A percentile compares a stretch with the other conserved stretches of the same genome.
These are phyloP conservation scores for Aspergillus affinis DNA, from an alignment of 495 filamentous ascomycete genomes.

Conservation along the genomic window DNA sequence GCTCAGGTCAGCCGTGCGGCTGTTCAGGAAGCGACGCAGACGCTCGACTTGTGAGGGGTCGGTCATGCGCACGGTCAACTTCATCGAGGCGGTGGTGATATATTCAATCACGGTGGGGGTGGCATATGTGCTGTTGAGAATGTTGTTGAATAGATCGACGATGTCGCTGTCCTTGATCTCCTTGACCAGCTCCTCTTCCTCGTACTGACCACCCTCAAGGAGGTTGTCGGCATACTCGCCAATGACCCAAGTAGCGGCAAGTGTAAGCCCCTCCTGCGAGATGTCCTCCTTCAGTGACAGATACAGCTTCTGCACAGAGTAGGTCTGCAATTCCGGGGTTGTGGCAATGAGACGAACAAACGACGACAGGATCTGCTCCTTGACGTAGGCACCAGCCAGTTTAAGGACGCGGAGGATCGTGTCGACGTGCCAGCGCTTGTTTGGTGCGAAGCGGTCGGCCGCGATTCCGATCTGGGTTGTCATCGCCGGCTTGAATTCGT, in stretches of 20 bases:
- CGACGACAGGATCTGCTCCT: slow-evolving; percentile 95
- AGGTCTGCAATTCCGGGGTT: slow-evolving; percentile 90
- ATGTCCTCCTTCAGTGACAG: slow-evolving; percentile 89
- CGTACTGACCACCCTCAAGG: slow-evolving; percentile 84
- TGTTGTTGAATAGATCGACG: slow-evolving; percentile 84
- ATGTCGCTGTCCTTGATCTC: slow-evolving; percentile 89
- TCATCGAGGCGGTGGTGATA: slow-evolving; percentile 92
- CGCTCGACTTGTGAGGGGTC: slow-evolving; percentile 82
- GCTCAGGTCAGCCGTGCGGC: slow-evolving; percentile 78
- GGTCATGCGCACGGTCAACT: slow-evolving; percentile 85
- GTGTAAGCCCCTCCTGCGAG: slow-evolving; percentile 90
- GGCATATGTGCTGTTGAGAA: slow-evolving; percentile 90
- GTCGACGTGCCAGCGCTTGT: slow-evolving; percentile 97
- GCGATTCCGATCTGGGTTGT: slow-evolving; percentile 96
- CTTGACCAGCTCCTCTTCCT: slow-evolving; percentile 89
- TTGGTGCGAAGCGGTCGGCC: slow-evolving; percentile 91
- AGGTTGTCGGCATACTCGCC: slow-evolving; percentile 94
- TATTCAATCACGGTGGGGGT: slow-evolving; percentile 90
- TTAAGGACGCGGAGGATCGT: slow-evolving; percentile 95
- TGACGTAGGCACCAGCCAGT: slow-evolving; percentile 92
- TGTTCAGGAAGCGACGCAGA: slow-evolving; percentile 72
- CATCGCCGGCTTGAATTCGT: slow-evolving; percentile 97
- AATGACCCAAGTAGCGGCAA: slow-evolving; percentile 97
- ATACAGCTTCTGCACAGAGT: slow-evolving; percentile 94
- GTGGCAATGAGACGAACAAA: slow-evolving; percentile 96